Conservation (phyloP, 257 asterid species). For the Solanum paucissectum region DNA sequence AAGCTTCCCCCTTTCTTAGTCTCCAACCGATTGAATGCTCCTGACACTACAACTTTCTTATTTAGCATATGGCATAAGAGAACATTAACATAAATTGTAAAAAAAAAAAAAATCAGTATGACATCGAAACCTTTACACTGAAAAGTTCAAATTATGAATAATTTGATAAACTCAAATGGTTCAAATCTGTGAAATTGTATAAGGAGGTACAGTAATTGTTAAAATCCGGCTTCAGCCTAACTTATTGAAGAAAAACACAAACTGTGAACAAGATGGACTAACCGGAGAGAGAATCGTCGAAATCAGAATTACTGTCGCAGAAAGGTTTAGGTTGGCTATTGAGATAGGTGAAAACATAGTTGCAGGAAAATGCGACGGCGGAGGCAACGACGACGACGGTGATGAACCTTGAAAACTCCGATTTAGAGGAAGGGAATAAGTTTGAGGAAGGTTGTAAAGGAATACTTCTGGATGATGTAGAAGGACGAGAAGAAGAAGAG, state of each 20-base stretch:
- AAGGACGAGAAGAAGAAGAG: background rate
- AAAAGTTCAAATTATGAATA: background rate
- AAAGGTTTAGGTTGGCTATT: conserved; percentile 47
- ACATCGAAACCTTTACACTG: background rate
- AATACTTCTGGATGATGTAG: conserved; percentile 1
- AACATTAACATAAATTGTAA: background rate
- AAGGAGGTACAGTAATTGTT: background rate
- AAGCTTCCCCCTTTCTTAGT: background rate
- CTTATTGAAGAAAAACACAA: background rate
- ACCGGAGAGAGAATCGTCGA: conserved; percentile 42
- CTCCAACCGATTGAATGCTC: background rate
- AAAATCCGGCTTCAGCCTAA: background rate
- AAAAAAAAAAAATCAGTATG: background rate
- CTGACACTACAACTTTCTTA: background rate
- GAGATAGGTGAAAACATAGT: conserved; percentile 27
- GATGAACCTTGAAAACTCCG: conserved; percentile 42
- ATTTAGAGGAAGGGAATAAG: conserved; percentile 45
- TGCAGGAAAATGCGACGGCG: conserved; percentile 46
- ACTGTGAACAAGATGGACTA: background rate
- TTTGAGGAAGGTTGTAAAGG: conserved; percentile 27
- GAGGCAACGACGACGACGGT: conserved; percentile 54
- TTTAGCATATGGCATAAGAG: background rate
- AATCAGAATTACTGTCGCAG: conserved; percentile 32
- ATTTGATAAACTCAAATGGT: background rate
- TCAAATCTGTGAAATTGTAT: background rate